phyloP scores from a whole-genome alignment of 805 yeast genomes.

The Candida oleophila region DNA sequence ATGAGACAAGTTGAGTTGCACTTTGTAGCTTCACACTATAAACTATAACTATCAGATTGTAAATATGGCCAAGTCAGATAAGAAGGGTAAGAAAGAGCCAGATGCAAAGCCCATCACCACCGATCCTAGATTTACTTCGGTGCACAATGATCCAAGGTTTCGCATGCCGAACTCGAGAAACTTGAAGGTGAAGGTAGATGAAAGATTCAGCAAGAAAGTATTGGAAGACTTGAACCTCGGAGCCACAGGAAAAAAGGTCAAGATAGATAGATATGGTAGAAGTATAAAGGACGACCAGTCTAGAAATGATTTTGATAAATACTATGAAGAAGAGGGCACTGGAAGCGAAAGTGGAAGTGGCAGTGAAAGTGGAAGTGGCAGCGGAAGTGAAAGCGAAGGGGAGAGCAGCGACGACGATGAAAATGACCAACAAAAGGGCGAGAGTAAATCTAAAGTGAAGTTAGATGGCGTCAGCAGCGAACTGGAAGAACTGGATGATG shows the following conservation, averaged over 20 bases:
- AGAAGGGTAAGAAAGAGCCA: constrained; percentile 6
- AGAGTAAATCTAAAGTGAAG: too few species aligned
- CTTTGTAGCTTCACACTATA: neutral
- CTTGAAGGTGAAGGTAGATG: constrained; percentile 76
- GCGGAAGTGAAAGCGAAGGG: constrained; percentile 15
- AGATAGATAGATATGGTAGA: constrained; percentile 87
- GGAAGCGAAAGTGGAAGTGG: constrained; percentile 25
- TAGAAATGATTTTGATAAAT: constrained; percentile 59
- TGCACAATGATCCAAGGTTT: constrained; percentile 88
- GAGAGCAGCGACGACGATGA: constrained; percentile 16
- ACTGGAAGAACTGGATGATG: constrained; percentile 21
- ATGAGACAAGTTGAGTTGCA: neutral
- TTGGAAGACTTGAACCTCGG: constrained; percentile 47
- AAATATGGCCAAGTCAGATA: constrained; percentile 6
- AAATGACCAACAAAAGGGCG: constrained; percentile 13
- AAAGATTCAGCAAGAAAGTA: constrained; percentile 72
- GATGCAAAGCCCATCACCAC: constrained; percentile 36
- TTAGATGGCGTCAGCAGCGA: too few species aligned
- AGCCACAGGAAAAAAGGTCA: constrained; percentile 53
- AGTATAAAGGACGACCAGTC: constrained; percentile 49
- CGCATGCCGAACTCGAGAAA: constrained; percentile 68
- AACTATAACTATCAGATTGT: neutral
- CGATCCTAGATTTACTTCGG: constrained; percentile 77
- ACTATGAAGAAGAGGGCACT: constrained; percentile 48
- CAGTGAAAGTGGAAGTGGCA: constrained; percentile 13